Percentiles rank a stretch among this genome's conserved stretches.
Conservation (phyloP, 805 yeast species). For the Komagataella pastoris region DNA sequence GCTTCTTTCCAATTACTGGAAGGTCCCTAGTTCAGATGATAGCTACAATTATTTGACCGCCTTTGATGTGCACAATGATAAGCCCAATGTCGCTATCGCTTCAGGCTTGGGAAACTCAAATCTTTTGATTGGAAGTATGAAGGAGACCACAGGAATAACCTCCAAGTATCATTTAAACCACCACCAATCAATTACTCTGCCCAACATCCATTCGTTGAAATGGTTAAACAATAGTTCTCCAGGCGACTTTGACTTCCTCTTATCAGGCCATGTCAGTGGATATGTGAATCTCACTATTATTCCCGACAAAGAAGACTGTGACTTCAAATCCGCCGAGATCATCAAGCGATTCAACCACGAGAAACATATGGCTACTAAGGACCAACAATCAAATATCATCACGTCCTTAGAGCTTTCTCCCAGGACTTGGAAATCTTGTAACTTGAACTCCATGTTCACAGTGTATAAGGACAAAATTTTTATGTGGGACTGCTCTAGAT, state of each 20-base stretch:
- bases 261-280: slow-evolving; percentile 75
- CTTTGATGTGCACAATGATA: slow-evolving; percentile 8
- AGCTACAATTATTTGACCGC: background rate
- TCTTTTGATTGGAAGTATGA: slow-evolving; percentile 22
- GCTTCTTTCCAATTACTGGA: slow-evolving; percentile 20
- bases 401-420: slow-evolving; percentile 23
- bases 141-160: slow-evolving; percentile 26
- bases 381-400: background rate
- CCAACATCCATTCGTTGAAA: slow-evolving; percentile 36
- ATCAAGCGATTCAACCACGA: slow-evolving; percentile 69
- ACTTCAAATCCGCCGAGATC: slow-evolving; percentile 49
- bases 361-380: slow-evolving; percentile 33
- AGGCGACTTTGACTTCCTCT: slow-evolving; percentile 22
- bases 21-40: slow-evolving; percentile 7
- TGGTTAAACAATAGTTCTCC: slow-evolving; percentile 31
- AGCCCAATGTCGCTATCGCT: slow-evolving; percentile 36
- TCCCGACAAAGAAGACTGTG: slow-evolving; percentile 31
- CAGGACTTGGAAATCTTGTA: slow-evolving; percentile 26
- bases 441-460: slow-evolving; percentile 37
- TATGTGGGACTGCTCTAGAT: slow-evolving; percentile 59
- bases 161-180: slow-evolving; percentile 32
- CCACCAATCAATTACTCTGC: slow-evolving; percentile 43
- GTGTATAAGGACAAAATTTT: slow-evolving; percentile 59
- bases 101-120: slow-evolving; percentile 32
- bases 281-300: slow-evolving; percentile 57